phyloP scores from a whole-genome alignment of 306 rosid species.

The Phaseolus lunatus region DNA sequence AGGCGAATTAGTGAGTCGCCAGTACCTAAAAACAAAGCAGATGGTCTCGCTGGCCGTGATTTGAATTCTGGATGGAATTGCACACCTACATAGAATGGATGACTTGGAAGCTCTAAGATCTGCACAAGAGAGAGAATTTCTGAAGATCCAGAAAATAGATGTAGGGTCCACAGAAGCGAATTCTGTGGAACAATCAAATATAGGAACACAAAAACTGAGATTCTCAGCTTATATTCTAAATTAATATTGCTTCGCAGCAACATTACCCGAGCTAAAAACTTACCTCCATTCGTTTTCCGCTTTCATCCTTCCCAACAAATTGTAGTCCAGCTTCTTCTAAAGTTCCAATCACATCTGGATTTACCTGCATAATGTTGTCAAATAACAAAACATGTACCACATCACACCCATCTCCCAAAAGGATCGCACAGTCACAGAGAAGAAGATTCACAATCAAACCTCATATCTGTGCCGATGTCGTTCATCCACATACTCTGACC shows the following conservation, averaged over 20 bases:
- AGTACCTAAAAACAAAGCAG: conserved; percentile 87
- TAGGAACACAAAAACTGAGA: conserved; percentile 26
- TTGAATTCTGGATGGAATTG: conserved; percentile 99
- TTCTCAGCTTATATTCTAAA: conserved; percentile 32
- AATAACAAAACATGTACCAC: conserved; percentile 28
- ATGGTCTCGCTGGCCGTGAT: conserved; percentile 92
- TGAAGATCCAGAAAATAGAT: conserved; percentile 26
- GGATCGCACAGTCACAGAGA: conserved; percentile 18
- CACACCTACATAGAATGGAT: conserved; percentile 90
- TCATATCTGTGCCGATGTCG: conserved; percentile 98
- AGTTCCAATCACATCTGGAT: conserved; percentile 77
- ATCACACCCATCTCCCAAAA: conserved; percentile 17
- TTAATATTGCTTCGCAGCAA: conserved; percentile 30
- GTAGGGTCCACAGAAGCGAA: conserved; percentile 23
- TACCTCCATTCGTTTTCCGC: conserved; percentile 97
- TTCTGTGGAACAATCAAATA: conserved; percentile 4
- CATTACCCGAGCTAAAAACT: conserved; percentile 44
- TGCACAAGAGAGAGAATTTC: conserved; percentile 53
- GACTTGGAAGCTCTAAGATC: conserved; percentile 92
- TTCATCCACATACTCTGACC: conserved; percentile 85
- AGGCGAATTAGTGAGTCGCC: conserved; percentile 1
- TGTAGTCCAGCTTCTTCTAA: conserved; percentile 88
- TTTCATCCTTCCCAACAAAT: conserved; percentile 95
- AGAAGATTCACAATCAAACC: conserved; percentile 57
- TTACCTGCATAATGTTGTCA: conserved; percentile 68